phyloP scores from a whole-genome alignment of 352 stramenopile genomes.

The Globisporangium parvum region DNA sequence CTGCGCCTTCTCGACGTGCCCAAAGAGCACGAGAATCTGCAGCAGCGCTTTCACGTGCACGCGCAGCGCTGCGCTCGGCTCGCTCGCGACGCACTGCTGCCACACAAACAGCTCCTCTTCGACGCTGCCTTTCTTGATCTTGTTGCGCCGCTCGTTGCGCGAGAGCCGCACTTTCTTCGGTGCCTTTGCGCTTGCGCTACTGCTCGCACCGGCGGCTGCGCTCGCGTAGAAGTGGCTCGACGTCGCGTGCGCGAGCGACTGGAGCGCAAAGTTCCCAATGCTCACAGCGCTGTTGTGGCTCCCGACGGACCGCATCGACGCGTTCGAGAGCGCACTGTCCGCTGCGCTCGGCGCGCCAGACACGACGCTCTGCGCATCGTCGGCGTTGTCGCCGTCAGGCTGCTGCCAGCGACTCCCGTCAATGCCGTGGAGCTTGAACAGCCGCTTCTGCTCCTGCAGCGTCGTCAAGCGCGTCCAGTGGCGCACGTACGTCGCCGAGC shows the following conservation, averaged over 20 bases:
- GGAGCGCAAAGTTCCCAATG: slow-evolving; percentile 68
- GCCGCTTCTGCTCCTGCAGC: slow-evolving; percentile 68
- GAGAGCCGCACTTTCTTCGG: slow-evolving; percentile 44
- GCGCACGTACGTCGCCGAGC: slow-evolving; percentile 37
- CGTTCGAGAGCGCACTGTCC: slow-evolving; percentile 54
- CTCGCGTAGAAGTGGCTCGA: slow-evolving; percentile 58
- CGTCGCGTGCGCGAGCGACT: slow-evolving; percentile 46
- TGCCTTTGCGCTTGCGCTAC: background rate
- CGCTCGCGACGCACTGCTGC: slow-evolving; percentile 34
- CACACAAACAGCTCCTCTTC: slow-evolving; percentile 64
- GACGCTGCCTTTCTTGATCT: slow-evolving; percentile 62
- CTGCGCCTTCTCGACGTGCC: slow-evolving; percentile 28
- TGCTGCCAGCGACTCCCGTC: slow-evolving; percentile 52
- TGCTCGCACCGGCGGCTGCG: background rate
- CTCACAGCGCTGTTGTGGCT: slow-evolving; percentile 69
- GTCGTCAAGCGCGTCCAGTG: slow-evolving; percentile 54
- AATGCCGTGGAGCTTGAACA: slow-evolving; percentile 76
- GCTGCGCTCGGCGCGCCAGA: slow-evolving; percentile 42
- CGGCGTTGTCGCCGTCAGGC: slow-evolving; percentile 15
- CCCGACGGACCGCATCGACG: slow-evolving; percentile 60
- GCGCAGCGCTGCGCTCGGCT: slow-evolving; percentile 29
- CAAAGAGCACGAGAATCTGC: slow-evolving; percentile 51
- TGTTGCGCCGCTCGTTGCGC: slow-evolving; percentile 45
- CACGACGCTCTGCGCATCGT: slow-evolving; percentile 36
- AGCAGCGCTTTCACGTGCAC: slow-evolving; percentile 33